phyloP scores from a whole-genome alignment of 2,329 filamentous ascomycete genomes.

The Simplicillium sp. region DNA sequence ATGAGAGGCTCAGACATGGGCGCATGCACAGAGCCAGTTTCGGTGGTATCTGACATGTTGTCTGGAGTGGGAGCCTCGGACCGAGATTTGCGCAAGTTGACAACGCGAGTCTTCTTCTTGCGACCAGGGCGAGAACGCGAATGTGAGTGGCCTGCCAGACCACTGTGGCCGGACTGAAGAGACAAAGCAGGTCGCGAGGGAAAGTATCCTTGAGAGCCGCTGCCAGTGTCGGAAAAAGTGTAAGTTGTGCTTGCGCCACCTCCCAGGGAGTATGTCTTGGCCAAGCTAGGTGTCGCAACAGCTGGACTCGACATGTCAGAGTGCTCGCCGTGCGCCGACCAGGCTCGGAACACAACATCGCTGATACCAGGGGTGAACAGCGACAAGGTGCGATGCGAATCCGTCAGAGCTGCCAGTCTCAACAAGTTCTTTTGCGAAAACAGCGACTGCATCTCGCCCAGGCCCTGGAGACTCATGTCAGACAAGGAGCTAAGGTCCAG shows the following conservation, averaged over 20 bases:
- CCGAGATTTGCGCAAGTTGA: conserved; percentile 64
- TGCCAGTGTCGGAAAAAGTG: conserved; percentile 64
- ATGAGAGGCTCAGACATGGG: conserved; percentile 54
- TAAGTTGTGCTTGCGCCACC: conserved; percentile 55
- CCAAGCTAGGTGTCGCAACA: conserved; percentile 41
- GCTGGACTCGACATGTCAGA: conserved; percentile 46
- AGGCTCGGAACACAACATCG: conserved; percentile 86
- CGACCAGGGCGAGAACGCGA: conserved; percentile 53
- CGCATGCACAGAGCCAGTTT: conserved; percentile 43
- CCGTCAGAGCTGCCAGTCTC: conserved; percentile 69
- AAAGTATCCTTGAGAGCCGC: conserved; percentile 49
- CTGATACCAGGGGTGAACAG: conserved; percentile 85
- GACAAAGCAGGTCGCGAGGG: conserved; percentile 63
- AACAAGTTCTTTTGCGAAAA: conserved; percentile 94
- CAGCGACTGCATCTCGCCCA: conserved; percentile 73
- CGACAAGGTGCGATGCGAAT: conserved; percentile 84
- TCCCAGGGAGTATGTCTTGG: conserved; percentile 52
- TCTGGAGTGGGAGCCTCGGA: conserved; percentile 42
- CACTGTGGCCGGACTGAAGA: conserved; percentile 49
- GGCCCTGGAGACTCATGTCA: conserved; percentile 67
- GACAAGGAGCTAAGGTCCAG: conserved; percentile 68
- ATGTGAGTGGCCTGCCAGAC: conserved; percentile 53
- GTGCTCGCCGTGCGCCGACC: conserved; percentile 71
- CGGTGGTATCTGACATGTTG: conserved; percentile 37
- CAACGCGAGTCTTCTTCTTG: conserved; percentile 76